A percentile compares a stretch with the other conserved stretches of the same genome.
Conservation (phyloP, 176 grass and related monocot genomes). For the Tillandsia fasciculata region DNA sequence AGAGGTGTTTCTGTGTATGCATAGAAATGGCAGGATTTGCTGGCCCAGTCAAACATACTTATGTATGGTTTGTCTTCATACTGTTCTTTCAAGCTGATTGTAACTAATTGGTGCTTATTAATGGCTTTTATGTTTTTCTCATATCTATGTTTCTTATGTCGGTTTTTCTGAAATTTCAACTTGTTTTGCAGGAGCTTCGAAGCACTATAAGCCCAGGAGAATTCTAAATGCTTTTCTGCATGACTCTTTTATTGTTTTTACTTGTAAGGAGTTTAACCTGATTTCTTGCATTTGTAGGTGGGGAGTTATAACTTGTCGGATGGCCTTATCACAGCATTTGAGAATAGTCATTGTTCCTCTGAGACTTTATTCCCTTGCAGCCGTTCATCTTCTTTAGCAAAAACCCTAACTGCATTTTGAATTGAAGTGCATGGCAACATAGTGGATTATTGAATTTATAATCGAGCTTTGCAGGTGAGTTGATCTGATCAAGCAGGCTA, state of each 20-base stretch:
- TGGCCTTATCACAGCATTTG: background rate
- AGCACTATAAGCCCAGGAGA: slow-evolving; percentile 35
- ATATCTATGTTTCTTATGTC: slow-evolving; percentile 24
- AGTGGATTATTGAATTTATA: background rate
- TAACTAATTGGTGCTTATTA: slow-evolving; percentile 36
- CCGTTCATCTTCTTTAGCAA: background rate
- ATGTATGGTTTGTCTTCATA: slow-evolving; percentile 45
- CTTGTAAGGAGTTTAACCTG: background rate
- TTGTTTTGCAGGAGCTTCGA: slow-evolving; percentile 72
- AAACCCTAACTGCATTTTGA: background rate
- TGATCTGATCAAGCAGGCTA: no score
- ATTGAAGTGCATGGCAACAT: background rate
- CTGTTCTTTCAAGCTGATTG: slow-evolving; percentile 26
- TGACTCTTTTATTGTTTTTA: slow-evolving; percentile 16
- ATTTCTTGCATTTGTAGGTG: slow-evolving; percentile 16
- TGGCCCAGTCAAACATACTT: slow-evolving; percentile 27
- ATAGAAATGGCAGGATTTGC: slow-evolving; percentile 44
- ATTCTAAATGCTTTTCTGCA: slow-evolving; percentile 15
- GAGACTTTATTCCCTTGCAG: background rate
- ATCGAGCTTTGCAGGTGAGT: no score
- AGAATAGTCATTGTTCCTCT: background rate
- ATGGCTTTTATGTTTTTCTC: slow-evolving; percentile 34
- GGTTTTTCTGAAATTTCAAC: slow-evolving; percentile 24
- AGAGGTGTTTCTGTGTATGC: background rate
- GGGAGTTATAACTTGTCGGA: background rate